phyloP scores from a whole-genome alignment of 768 basidiomycete species.

The Tulasnella sp. region DNA sequence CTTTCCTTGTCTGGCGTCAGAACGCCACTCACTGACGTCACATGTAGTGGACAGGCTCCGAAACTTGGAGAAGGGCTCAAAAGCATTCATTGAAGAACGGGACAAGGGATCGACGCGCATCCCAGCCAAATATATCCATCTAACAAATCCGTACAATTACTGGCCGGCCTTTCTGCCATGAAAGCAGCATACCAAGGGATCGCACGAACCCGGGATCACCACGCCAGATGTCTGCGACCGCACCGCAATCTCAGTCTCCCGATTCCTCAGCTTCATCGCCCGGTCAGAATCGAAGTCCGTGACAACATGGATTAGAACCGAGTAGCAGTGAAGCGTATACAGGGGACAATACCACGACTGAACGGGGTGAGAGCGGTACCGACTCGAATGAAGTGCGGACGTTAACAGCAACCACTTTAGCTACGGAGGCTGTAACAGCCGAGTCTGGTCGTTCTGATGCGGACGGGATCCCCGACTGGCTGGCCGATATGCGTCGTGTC shows the following conservation, averaged over 20 bases:
- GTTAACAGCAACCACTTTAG: not conserved
- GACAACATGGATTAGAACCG: not conserved
- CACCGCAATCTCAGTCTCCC: not conserved
- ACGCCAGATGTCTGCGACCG: not conserved
- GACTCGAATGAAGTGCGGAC: not conserved
- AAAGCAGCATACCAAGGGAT: not conserved
- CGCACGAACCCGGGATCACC: not conserved
- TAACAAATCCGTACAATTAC: not conserved
- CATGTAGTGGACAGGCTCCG: too few relatives aligned
- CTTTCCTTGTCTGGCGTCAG: not conserved
- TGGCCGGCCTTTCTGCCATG: not conserved
- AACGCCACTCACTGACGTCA: not conserved
- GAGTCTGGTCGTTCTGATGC: constrained; percentile 15
- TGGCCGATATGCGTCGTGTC: constrained; percentile 25
- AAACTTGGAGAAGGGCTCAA: too few relatives aligned
- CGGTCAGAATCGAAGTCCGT: not conserved
- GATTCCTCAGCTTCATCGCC: not conserved
- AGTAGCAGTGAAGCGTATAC: not conserved
- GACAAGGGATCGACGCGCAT: not conserved
- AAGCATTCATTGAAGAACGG: too few relatives aligned
- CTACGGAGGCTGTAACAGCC: not conserved
- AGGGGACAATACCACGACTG: not conserved
- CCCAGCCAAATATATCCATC: constrained; percentile 1
- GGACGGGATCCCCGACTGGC: constrained; percentile 18
- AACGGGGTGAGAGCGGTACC: not conserved